A percentile compares a stretch with the other conserved stretches of the same genome.
These are phyloP conservation scores for Ophiostoma ips DNA, from an alignment of 2,329 filamentous ascomycete species.

Conservation along the genomic window DNA sequence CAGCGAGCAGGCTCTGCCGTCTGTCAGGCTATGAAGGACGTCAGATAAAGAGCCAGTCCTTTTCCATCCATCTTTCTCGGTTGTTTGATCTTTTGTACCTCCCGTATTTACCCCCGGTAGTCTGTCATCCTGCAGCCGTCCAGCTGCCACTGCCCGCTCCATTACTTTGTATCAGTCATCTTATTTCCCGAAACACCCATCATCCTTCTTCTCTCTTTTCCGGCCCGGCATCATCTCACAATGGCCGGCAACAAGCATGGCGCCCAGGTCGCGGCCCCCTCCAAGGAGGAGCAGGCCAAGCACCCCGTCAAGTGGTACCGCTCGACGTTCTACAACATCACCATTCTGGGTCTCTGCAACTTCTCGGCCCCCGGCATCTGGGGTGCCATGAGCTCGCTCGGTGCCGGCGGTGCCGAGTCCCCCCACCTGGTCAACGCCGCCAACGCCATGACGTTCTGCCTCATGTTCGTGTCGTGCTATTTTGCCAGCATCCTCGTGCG, in stretches of 20 bases:
- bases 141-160: neutral
- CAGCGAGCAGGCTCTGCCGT: neutral
- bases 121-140: neutral
- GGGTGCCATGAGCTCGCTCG: slow-evolving; percentile 60
- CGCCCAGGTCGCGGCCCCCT: slow-evolving; percentile 2
- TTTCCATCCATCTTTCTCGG: neutral
- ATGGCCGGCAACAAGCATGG: slow-evolving; percentile 5
- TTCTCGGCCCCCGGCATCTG: slow-evolving; percentile 59
- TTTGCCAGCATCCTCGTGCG: slow-evolving; percentile 48
- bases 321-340: slow-evolving; percentile 59
- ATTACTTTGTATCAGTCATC: too few species aligned
- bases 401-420: slow-evolving; percentile 50
- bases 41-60: neutral
- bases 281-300: slow-evolving; percentile 9
- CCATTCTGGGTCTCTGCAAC: slow-evolving; percentile 57
- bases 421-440: slow-evolving; percentile 56
- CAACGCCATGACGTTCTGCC: slow-evolving; percentile 55
- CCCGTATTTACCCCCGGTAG: neutral
- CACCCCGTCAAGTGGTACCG: slow-evolving; percentile 45
- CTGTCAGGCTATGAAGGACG: neutral
- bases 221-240: neutral
- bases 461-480: slow-evolving; percentile 50
- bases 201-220: neutral
- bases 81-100: neutral
- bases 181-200: too few species aligned